Evolutionary conservation across 306 rosid genomes (phyloP).

Genomic region (Elaeagnus macrophylla): DNA sequence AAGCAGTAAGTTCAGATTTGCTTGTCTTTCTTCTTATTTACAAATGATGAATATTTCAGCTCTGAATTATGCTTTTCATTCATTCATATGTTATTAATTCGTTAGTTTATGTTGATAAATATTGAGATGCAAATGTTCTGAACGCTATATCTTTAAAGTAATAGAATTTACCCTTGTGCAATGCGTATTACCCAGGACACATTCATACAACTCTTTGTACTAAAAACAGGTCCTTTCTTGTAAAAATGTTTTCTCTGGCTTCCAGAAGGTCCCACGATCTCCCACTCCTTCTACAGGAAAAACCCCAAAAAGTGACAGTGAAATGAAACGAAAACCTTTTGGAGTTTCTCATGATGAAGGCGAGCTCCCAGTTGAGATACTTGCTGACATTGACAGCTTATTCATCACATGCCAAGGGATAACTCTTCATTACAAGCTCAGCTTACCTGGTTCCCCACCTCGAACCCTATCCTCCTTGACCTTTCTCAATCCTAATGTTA

Average conservation of each 20-base stretch:
- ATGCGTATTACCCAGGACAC: no score
- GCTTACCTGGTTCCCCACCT: conserved; percentile 70
- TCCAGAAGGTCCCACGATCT: conserved; percentile 88
- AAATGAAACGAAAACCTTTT: conserved; percentile 61
- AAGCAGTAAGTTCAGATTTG: conserved; percentile 53
- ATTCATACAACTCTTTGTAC: not conserved
- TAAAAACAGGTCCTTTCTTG: conserved; percentile 69
- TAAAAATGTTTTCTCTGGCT: conserved; percentile 78
- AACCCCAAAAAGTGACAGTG: conserved; percentile 92
- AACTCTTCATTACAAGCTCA: conserved; percentile 77
- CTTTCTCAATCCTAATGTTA: conserved; percentile 38
- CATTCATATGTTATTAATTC: no score
- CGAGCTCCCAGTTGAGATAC: conserved; percentile 61
- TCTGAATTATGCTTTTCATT: not conserved
- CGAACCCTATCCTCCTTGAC: conserved; percentile 49
- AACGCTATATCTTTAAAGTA: not conserved
- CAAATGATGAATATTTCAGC: not conserved
- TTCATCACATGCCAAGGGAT: conserved; percentile 70
- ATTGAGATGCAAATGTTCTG: no score
- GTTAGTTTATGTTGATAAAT: no score
- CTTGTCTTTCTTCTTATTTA: not conserved
- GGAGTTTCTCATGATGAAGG: conserved; percentile 55
- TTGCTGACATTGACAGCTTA: conserved; percentile 72
- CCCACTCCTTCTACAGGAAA: conserved; percentile 73
- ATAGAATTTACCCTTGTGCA: no score